phyloP scores from a whole-genome alignment of 2,329 filamentous ascomycete genomes.

The Nothopassalora personata region DNA sequence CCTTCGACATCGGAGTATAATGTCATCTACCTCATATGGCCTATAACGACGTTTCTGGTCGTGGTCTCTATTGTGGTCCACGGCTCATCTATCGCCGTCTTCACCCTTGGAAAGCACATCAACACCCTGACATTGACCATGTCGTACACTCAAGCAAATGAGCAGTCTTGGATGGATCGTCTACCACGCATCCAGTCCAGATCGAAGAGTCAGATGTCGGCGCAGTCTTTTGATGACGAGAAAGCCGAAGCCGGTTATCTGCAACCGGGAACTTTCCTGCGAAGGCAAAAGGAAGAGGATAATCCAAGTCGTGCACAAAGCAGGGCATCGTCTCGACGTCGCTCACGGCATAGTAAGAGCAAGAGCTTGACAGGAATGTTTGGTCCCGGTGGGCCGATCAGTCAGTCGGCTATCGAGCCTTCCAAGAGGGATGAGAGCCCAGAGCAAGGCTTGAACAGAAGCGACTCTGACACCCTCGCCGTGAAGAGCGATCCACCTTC shows the following conservation, averaged over 20 bases:
- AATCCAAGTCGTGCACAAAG: constrained; percentile 55
- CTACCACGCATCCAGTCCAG: constrained; percentile 78
- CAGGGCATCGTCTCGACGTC: constrained; percentile 61
- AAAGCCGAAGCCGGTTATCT: constrained; percentile 45
- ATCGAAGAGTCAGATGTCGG: constrained; percentile 72
- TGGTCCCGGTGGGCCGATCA: constrained; percentile 80
- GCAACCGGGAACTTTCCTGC: constrained; percentile 56
- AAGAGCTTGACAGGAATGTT: constrained; percentile 63
- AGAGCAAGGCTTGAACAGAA: constrained; percentile 34
- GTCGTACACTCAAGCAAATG: constrained; percentile 87
- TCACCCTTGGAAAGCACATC: constrained; percentile 95
- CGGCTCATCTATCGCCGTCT: constrained; percentile 96
- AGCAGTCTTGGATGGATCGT: constrained; percentile 93
- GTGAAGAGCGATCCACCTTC: constrained; percentile 32
- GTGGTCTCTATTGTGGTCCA: constrained; percentile 92
- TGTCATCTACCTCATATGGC: constrained; percentile 86
- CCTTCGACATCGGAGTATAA: constrained; percentile 57
- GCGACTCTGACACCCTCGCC: constrained; percentile 42
- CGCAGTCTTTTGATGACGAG: constrained; percentile 53
- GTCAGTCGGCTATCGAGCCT: constrained; percentile 83
- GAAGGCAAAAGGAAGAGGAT: constrained; percentile 73
- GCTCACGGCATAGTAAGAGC: constrained; percentile 54
- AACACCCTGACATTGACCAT: constrained; percentile 93
- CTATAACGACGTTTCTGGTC: constrained; percentile 88
- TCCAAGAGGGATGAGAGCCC: constrained; percentile 33